A percentile compares a stretch with the other conserved stretches of the same genome.
phyloP scores from a whole-genome alignment of 2,329 filamentous ascomycete species.

The Colletotrichum sp. region DNA sequence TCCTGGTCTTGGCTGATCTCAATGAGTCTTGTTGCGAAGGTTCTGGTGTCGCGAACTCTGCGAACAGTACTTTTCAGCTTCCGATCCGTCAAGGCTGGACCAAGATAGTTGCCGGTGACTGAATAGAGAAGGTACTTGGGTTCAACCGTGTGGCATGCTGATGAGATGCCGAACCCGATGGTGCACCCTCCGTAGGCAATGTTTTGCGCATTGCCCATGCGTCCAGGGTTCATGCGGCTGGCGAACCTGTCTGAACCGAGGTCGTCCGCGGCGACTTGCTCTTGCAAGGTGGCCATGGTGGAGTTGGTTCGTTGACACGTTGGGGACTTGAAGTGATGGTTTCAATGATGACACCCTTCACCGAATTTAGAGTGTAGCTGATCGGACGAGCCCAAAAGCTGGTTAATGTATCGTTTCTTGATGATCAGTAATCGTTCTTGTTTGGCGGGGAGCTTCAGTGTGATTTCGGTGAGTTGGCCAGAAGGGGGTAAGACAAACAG shows the following conservation, averaged over 20 bases:
- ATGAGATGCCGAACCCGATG: constrained; percentile 42
- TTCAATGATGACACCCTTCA: background rate
- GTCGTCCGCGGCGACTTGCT: constrained; percentile 10
- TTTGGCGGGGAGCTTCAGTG: background rate
- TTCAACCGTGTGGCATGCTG: constrained; percentile 43
- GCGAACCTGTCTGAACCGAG: constrained; percentile 25
- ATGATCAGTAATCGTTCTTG: background rate
- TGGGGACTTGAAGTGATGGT: background rate
- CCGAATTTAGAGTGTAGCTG: background rate
- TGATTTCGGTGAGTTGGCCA: background rate
- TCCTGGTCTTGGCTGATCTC: constrained; percentile 46
- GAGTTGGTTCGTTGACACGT: background rate
- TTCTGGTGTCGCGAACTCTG: constrained; percentile 45
- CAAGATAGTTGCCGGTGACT: constrained; percentile 49
- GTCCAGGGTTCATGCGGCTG: constrained; percentile 29
- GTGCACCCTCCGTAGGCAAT: constrained; percentile 52
- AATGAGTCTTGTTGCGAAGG: constrained; percentile 52
- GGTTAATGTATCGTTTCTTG: background rate
- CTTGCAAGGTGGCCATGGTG: constrained; percentile 9
- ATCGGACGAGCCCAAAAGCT: background rate
- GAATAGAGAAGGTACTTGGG: constrained; percentile 48
- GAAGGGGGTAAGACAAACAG: background rate
- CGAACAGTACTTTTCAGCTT: constrained; percentile 41
- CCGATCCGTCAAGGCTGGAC: constrained; percentile 45
- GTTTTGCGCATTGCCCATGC: constrained; percentile 34